Conservation (phyloP, 1,284 basidiomycete genomes). For the Apiotrichum akiyoshidainum region DNA sequence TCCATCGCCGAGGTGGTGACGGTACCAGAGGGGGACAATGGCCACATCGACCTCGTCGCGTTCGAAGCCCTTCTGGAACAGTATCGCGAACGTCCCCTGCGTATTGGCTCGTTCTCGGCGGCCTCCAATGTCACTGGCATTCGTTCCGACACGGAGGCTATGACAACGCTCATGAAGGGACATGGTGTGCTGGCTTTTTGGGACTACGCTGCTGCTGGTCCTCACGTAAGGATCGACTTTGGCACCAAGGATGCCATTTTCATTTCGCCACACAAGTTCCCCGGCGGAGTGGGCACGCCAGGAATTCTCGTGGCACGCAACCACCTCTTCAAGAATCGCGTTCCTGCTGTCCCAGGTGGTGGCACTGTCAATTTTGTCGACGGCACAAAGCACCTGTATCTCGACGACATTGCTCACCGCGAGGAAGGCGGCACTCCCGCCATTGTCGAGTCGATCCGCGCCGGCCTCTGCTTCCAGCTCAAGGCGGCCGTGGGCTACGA, state of each 20-base stretch:
- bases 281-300: constrained; percentile 8
- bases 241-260: constrained; percentile 16
- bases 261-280: constrained; percentile 18
- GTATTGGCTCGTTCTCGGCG: constrained; percentile 16
- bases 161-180: constrained; percentile 7
- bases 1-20: constrained; percentile 9
- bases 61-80: neutral
- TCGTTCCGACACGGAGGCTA: constrained; percentile 7
- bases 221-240: constrained; percentile 4
- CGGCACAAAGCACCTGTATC: neutral
- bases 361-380: constrained; percentile 13
- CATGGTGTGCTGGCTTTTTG: constrained; percentile 7
- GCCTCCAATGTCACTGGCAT: constrained; percentile 18
- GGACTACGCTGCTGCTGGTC: constrained; percentile 12
- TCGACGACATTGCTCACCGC: constrained; percentile 5
- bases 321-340: neutral
- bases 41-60: neutral
- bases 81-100: constrained; percentile 1
- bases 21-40: constrained; percentile 1
- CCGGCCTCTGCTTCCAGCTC: constrained; percentile 13
- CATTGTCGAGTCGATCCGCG: constrained; percentile 15
- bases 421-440: constrained; percentile 19
- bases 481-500: neutral
- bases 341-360: constrained; percentile 10
- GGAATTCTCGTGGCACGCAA: constrained; percentile 13